Evolutionary conservation across 2,329 filamentous ascomycete species (phyloP).

Genomic region (Alternaria triticina): DNA sequence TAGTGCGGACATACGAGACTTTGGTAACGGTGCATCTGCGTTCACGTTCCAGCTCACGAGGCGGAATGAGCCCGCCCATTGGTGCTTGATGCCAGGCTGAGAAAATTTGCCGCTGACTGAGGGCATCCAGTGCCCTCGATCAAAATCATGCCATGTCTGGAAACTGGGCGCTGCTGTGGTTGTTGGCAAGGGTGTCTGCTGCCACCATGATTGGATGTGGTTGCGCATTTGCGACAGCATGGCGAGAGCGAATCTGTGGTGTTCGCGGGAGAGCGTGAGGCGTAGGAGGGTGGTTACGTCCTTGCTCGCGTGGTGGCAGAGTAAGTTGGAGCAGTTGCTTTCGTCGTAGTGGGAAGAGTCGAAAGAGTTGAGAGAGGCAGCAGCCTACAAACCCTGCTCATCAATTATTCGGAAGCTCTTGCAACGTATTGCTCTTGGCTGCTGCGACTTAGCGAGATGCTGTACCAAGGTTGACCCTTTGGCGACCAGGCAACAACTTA

Average conservation of each 20-base stretch:
- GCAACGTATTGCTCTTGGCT: background rate
- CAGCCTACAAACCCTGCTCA: background rate
- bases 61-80: constrained; percentile 5
- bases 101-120: background rate
- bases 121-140: background rate
- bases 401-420: background rate
- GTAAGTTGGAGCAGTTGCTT: background rate
- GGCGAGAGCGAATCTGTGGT: background rate
- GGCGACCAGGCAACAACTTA: too few relatives aligned
- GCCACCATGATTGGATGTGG: constrained; percentile 6
- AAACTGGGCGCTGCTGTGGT: constrained; percentile 1
- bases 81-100: background rate
- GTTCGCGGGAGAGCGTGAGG: background rate
- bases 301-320: background rate
- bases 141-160: constrained; percentile 1
- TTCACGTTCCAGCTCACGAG: constrained; percentile 9
- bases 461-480: background rate
- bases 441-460: background rate
- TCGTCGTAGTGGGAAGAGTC: background rate
- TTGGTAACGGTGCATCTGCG: background rate
- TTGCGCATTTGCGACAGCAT: constrained; percentile 6
- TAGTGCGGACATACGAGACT: constrained; percentile 5
- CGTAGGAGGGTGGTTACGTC: background rate
- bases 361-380: background rate
- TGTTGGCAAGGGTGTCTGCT: constrained; percentile 5